Evolutionary conservation across 73 alveolate genomes (phyloP).

Genomic region (Paramecium biaurelia): DNA sequence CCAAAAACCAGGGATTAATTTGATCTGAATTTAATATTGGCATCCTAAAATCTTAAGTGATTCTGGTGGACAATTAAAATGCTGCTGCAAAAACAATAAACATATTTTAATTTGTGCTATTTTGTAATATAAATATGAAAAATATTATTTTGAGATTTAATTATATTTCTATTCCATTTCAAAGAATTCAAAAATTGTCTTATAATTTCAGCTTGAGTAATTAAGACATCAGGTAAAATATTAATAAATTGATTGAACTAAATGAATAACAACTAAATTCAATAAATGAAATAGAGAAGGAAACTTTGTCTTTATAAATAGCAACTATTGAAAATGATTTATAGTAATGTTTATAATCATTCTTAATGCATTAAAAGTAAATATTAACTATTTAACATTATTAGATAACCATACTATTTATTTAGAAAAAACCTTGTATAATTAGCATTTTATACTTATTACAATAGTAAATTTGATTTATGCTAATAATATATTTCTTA

Average conservation of each 20-base stretch:
- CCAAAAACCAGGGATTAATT: neutral
- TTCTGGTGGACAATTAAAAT: neutral
- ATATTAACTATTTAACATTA: neutral
- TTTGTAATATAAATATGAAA: neutral
- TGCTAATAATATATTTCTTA: neutral
- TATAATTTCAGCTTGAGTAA: neutral
- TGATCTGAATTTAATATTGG: neutral
- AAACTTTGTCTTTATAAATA: neutral
- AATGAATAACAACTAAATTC: neutral
- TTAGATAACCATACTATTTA: neutral
- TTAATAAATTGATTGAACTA: neutral
- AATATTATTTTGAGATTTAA: neutral
- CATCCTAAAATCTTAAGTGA: neutral
- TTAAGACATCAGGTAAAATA: neutral
- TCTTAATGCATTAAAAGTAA: neutral
- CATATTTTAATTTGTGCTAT: neutral
- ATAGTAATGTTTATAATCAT: neutral
- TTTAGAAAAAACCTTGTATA: neutral
- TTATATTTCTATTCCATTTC: neutral
- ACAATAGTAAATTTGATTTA: neutral
- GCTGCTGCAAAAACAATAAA: slow-evolving; percentile 8
- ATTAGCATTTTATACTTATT: neutral
- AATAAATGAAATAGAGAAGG: neutral
- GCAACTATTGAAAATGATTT: neutral
- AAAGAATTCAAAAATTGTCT: neutral